A percentile compares a stretch with the other conserved stretches of the same genome.
phyloP scores from a whole-genome alignment of 2,329 filamentous ascomycete genomes.

The Capronia epimyces region DNA sequence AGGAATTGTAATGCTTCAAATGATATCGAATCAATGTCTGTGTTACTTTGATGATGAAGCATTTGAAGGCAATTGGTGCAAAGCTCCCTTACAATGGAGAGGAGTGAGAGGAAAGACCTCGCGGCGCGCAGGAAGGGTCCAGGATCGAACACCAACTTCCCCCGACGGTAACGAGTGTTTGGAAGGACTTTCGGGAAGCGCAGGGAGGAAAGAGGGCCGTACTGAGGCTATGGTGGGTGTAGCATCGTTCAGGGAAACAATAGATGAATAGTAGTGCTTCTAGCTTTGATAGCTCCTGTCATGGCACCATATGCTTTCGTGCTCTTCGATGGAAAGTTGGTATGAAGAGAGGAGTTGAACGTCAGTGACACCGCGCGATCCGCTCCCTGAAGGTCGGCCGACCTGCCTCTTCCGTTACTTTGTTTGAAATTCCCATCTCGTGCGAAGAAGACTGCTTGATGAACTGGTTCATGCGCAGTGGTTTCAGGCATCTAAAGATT shows the following conservation, averaged over 20 bases:
- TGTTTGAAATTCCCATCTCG: too few species aligned
- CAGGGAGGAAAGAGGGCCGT: background rate
- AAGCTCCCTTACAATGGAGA: constrained; percentile 1
- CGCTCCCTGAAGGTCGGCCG: too few species aligned
- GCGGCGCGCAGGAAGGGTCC: background rate
- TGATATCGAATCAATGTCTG: constrained; percentile 1
- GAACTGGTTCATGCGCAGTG: too few species aligned
- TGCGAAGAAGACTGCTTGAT: too few species aligned
- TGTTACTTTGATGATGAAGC: background rate
- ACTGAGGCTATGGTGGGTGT: background rate
- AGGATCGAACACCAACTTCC: background rate
- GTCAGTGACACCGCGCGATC: too few species aligned
- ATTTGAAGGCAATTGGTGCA: constrained; percentile 1
- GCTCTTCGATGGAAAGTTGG: background rate
- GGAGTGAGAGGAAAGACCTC: constrained; percentile 1
- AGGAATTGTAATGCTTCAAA: constrained; percentile 6
- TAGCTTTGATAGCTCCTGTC: background rate
- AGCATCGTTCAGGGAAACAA: background rate
- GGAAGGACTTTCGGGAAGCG: background rate
- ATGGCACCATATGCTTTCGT: background rate
- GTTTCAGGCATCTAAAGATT: too few species aligned
- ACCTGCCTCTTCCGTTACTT: too few species aligned
- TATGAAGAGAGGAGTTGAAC: too few species aligned
- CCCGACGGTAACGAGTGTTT: background rate
- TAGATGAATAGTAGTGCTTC: background rate